These are phyloP conservation scores for Medakamo hakoo DNA, from an alignment of 139 green algal genomes.

Conservation along the genomic window DNA sequence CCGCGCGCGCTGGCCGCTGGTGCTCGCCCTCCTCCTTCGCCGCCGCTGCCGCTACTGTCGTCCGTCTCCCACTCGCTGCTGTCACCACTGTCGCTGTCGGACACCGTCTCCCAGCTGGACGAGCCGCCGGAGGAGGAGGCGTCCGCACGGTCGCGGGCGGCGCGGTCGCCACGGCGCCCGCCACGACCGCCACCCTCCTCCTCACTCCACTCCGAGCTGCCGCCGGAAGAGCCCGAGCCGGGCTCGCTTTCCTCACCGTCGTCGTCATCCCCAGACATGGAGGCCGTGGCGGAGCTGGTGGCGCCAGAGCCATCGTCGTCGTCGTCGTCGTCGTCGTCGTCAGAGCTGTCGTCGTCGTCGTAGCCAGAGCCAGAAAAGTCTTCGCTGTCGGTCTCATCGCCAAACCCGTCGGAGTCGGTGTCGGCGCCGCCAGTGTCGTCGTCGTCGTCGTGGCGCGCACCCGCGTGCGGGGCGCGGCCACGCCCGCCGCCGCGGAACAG, in stretches of 20 bases:
- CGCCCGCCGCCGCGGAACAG: too few species aligned
- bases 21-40: too few species aligned
- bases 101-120: neutral
- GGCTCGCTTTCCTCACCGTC: neutral
- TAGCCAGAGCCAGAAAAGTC: too few species aligned
- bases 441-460: neutral
- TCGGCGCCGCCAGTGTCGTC: neutral
- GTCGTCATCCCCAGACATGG: neutral
- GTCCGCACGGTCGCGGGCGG: too few species aligned
- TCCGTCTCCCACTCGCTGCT: neutral
- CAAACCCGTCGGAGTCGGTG: too few species aligned
- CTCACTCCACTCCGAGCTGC: too few species aligned
- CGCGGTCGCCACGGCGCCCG: neutral
- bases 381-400: too few species aligned
- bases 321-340: neutral
- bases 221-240: too few species aligned
- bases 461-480: too few species aligned
- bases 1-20: too few species aligned
- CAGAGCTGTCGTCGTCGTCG: neutral
- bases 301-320: neutral
- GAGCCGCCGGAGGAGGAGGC: too few species aligned
- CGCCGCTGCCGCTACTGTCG: neutral
- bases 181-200: neutral
- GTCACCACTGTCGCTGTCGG: neutral
- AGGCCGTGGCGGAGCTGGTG: too few species aligned